Evolutionary conservation across 805 yeast genomes (phyloP), one percentile per base, ranked within the genome.

Genomic region (Deakozyma indianensis): DNA sequence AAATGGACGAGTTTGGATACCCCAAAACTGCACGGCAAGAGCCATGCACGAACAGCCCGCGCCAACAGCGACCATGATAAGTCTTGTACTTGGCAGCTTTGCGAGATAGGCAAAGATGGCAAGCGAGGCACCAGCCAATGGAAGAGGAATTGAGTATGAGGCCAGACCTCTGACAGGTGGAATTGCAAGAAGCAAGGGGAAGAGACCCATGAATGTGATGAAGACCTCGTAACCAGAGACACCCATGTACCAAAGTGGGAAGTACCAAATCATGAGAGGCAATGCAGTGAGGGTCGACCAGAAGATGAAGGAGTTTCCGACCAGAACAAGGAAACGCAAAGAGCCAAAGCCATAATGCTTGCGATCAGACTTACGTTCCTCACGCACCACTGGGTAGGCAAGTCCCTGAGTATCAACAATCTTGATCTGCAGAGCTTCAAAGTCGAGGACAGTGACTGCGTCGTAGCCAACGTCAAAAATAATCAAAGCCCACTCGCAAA

Each of bases 191-290:
- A 83, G 35, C 14, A 79, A 48, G 1, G 95, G 86, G 2, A 83
- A 71, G 18, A n/a, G 44, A 9, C 77, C 45, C 32, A 78, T 66
- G 21, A 77, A 65, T 4, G 76, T 57, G 42, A 85, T 68, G 2
- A 78, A 72, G 0, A 82, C 82, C 64, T 92, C 98, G 60, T 83
- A 88, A 3, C 98, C 98, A 1, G 95, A 83, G 46, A 92, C 81
- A 4, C 96, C 97, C 96, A 92, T 87, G 59, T 83, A 75, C 98
- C 98, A 92, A 50, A 92, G 69, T 9, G 98, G 98, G 71, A 92
- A 92, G 66, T 84, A 85, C 98, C 98, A 92, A 43, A 92, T 78
- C 57, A 92, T 78, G 47, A 92, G 73, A 41, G 86, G 81, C 48
- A 92, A 67, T 0, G 95, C 76, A 2, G 97, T 83, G 40, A 77